Percentiles rank a stretch among this genome's conserved stretches.
Conservation (phyloP, 257 asterid genomes). For the Leonotis leonurus region DNA sequence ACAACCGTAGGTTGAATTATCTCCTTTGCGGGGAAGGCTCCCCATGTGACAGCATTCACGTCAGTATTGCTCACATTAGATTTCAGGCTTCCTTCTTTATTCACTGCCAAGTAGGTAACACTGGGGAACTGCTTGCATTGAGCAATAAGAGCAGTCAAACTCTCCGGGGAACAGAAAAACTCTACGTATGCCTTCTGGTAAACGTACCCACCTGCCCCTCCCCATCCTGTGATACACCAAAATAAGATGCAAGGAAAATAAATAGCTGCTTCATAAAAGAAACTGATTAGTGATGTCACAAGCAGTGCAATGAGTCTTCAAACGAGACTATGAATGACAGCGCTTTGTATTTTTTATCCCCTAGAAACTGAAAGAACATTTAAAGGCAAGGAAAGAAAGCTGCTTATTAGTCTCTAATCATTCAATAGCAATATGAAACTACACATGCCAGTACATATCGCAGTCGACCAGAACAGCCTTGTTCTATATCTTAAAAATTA, state of each 20-base stretch:
- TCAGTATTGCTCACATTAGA: conserved; percentile 48
- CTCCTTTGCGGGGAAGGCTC: conserved; percentile 93
- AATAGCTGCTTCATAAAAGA: conserved; percentile 8
- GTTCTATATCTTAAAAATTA: background rate
- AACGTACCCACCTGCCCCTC: conserved; percentile 87
- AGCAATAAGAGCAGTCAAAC: conserved; percentile 49
- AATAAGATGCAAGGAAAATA: conserved; percentile 12
- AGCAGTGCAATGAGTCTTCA: background rate
- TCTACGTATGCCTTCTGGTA: conserved; percentile 95
- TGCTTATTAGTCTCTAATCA: background rate
- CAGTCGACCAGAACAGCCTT: background rate
- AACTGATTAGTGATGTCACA: background rate
- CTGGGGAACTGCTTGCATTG: conserved; percentile 52
- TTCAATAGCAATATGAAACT: background rate
- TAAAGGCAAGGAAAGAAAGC: background rate
- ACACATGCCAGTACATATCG: background rate
- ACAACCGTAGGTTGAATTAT: conserved; percentile 85
- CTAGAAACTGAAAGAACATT: background rate
- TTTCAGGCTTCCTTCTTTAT: conserved; percentile 59
- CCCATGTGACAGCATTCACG: conserved; percentile 94
- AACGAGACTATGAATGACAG: background rate
- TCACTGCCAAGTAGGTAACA: conserved; percentile 81
- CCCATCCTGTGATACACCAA: conserved; percentile 77
- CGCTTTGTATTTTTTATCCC: background rate
- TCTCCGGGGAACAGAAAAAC: conserved; percentile 69